Evolutionary conservation across 768 basidiomycete species (phyloP).

Genomic region (Lentinula boryana): DNA sequence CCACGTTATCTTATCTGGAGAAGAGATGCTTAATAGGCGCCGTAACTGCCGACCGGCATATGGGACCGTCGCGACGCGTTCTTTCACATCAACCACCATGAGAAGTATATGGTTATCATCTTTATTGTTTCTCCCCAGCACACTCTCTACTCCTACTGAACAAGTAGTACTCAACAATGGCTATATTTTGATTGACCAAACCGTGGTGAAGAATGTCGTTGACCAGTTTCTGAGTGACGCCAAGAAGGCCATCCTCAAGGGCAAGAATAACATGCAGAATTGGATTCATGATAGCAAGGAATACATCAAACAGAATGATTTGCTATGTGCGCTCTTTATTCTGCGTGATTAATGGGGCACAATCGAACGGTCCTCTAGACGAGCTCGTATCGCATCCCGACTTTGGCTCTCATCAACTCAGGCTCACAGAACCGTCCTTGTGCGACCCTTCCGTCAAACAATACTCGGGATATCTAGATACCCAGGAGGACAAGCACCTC

Average conservation of each 20-base stretch:
- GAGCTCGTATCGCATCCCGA: conserved; percentile 56
- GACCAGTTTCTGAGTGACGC: conserved; percentile 33
- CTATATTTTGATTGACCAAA: conserved; percentile 8
- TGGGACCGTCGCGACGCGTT: neutral
- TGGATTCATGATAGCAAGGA: conserved; percentile 61
- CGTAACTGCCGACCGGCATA: neutral
- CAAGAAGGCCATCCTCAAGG: conserved; percentile 35
- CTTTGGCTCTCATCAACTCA: conserved; percentile 45
- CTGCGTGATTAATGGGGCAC: neutral
- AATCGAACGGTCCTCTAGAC: conserved; percentile 31
- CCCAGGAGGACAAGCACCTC: conserved; percentile 71
- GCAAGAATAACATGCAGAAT: conserved; percentile 46
- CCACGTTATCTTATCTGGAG: neutral
- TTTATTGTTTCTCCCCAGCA: conserved; percentile 26
- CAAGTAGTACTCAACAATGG: conserved; percentile 37
- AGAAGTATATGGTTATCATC: conserved; percentile 28
- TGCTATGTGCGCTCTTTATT: conserved; percentile 46
- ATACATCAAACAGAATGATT: conserved; percentile 64
- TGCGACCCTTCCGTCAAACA: conserved; percentile 81
- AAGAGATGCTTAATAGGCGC: too few species aligned
- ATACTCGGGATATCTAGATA: conserved; percentile 80
- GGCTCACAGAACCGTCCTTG: conserved; percentile 61
- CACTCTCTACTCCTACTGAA: conserved; percentile 30
- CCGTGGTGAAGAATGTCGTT: conserved; percentile 14
- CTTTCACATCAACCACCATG: conserved; percentile 26